Evolutionary conservation across 2,329 filamentous ascomycete genomes (phyloP).

Genomic region (Cladorrhinum sp.): DNA sequence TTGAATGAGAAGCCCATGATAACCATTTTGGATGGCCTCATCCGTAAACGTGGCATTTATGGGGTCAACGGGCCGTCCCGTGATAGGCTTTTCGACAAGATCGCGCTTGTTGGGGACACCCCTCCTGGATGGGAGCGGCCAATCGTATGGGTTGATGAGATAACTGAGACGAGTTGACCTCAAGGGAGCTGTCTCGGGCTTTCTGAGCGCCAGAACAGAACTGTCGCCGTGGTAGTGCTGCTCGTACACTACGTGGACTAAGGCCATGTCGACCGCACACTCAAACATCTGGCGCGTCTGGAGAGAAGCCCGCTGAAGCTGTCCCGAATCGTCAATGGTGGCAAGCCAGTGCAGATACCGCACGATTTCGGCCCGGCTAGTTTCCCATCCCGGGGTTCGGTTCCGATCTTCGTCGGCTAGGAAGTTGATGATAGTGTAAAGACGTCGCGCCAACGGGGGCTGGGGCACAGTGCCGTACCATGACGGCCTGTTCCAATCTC

Average conservation of each 20-base stretch:
- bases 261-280: conserved; percentile 35
- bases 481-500: conserved; percentile 21
- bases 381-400: conserved; percentile 40
- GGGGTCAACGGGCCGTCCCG: conserved; percentile 15
- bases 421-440: conserved; percentile 40
- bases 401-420: conserved; percentile 48
- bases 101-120: conserved; percentile 25
- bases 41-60: not conserved
- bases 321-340: conserved; percentile 23
- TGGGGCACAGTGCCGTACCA: conserved; percentile 26
- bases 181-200: conserved; percentile 25
- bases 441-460: conserved; percentile 33
- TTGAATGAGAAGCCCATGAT: not conserved
- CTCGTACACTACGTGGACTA: conserved; percentile 35
- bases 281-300: conserved; percentile 27
- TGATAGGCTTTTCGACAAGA: conserved; percentile 32
- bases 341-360: conserved; percentile 40
- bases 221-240: conserved; percentile 33
- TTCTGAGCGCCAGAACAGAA: conserved; percentile 29
- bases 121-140: conserved; percentile 10
- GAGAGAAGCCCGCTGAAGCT: conserved; percentile 27
- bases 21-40: not conserved
- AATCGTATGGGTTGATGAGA: conserved; percentile 12
- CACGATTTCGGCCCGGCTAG: conserved; percentile 36
- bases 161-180: conserved; percentile 29